Conservation (phyloP, 371 early-diverging fungal genomes). For the Dichotomocladium elegans region DNA sequence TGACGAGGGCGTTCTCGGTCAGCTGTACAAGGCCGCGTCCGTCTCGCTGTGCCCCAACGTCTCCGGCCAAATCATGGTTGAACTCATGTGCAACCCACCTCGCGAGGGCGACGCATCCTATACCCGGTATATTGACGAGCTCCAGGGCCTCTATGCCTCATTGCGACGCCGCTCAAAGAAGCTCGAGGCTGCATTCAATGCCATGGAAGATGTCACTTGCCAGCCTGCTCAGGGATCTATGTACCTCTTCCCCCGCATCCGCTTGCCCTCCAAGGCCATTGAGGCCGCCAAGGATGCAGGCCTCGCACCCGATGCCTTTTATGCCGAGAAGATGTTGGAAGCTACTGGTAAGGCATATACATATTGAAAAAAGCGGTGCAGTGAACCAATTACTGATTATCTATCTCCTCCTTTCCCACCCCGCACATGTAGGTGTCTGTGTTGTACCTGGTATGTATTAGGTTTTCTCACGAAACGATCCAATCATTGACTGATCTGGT, state of each 20-base stretch:
- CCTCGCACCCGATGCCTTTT: constrained; percentile 81
- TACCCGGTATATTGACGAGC: constrained; percentile 71
- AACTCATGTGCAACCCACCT: constrained; percentile 95
- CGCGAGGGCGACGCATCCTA: constrained; percentile 74
- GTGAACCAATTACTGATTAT: too few species aligned
- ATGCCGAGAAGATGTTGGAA: constrained; percentile 86
- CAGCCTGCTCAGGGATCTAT: constrained; percentile 91
- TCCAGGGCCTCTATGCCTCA: constrained; percentile 74
- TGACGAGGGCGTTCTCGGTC: constrained; percentile 68
- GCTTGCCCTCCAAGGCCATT: constrained; percentile 71
- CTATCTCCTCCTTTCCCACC: too few species aligned
- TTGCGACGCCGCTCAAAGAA: constrained; percentile 75
- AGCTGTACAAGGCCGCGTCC: constrained; percentile 92
- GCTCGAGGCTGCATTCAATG: constrained; percentile 77
- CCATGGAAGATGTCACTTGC: constrained; percentile 82
- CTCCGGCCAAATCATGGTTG: constrained; percentile 83
- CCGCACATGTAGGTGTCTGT: constrained; percentile 23
- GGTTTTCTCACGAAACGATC: neutral
- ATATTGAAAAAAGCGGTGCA: too few species aligned
- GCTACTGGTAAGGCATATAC: constrained; percentile 84
- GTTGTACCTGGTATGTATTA: constrained; percentile 54
- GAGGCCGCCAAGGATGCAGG: constrained; percentile 65
- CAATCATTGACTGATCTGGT: neutral
- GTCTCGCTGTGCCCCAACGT: constrained; percentile 91
- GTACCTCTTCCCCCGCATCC: constrained; percentile 92